Base-by-base conservation (phyloP, 345 rosid genomes). In the Gossypium ekmanianum region DNA sequence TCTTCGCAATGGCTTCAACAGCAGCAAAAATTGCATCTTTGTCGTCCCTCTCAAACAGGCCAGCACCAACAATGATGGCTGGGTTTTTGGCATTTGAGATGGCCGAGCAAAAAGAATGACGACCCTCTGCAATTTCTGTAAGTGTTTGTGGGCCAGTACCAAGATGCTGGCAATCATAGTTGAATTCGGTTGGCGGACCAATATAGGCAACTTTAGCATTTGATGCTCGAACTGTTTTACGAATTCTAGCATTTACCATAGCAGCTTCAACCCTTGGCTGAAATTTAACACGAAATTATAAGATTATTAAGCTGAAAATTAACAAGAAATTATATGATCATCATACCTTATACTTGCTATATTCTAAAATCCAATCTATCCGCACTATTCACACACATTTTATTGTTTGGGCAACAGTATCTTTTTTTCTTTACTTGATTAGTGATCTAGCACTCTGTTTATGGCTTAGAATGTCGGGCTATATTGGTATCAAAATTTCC, bases 201-300 rank as follows among this genome's bases (percentile, higher is more conserved):
- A 96, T 73, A 65, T 93, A 96, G 16, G 89, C 98, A 75, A 96
- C 98, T 81, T 92, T 92, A 24, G 99, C 98, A 41, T 90, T 87
- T 13, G 81, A 80, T 56, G 90, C 97, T 71, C 92, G 85, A 62
- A 96, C 95, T 1, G 98, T 87, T 92, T 93, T 92, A 69, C 82
- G 84, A 78, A 96, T 96, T 86, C 99, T 92, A 12, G 98, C 99
- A 83, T 93, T 92, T 72, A 96, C 92, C 93, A 93, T 88, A 47
- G 98, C 97, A 84, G 98, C 99, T 88, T 96, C 99, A 20, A 90
- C 89, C 74, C 98, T 90, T 17, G 97, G 97, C 98, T 96, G 91
- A 72, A 80, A 85, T 74, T 71, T n/a, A 61, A n/a, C 50, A 79
- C 26, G 51, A 44, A 78, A 61, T 68, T 47, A 22, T 20, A 44